These are phyloP conservation scores for Oxyria digyna DNA, from an alignment of 148 eudicot species.

Conservation along the genomic window DNA sequence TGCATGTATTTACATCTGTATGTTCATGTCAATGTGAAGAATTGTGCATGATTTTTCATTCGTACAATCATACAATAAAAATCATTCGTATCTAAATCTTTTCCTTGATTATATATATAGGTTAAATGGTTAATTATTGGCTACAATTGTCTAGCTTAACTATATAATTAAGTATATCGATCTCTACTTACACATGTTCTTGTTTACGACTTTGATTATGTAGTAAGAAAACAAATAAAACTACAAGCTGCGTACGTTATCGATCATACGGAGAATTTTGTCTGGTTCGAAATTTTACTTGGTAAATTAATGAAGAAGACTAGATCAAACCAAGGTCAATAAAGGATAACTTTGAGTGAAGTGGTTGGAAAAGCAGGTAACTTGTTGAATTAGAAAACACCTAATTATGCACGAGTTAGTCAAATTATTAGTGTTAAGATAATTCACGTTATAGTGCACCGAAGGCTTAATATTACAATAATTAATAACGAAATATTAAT, in stretches of 20 bases:
- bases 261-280: background rate
- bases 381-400: background rate
- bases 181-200: no score
- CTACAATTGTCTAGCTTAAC: background rate
- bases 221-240: background rate
- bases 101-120: no score
- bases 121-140: no score
- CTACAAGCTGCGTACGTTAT: background rate
- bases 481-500: background rate
- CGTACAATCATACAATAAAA: no score
- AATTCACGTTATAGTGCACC: conserved; percentile 2
- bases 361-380: conserved; percentile 2
- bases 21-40: no score
- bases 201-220: background rate
- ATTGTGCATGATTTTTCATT: no score
- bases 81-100: no score
- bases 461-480: background rate
- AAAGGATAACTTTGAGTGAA: background rate
- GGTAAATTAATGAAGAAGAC: background rate
- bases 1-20: no score
- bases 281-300: background rate
- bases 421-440: conserved; percentile 1
- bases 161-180: no score
- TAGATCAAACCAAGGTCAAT: background rate
- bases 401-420: background rate